Conservation (phyloP, 345 rosid species). For the Cardamine occulta region DNA sequence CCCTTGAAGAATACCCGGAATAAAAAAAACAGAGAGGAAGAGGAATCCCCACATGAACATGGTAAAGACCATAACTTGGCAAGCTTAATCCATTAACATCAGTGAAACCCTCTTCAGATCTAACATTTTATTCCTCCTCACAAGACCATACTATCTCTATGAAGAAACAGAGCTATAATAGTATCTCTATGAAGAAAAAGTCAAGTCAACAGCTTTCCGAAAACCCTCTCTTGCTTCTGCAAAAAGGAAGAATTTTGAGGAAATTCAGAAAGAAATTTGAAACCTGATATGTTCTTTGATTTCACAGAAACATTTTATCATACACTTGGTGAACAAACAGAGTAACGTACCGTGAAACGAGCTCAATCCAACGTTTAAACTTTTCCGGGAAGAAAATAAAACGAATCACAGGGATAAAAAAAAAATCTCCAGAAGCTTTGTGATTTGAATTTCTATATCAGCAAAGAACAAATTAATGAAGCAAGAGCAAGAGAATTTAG, state of each 20-base stretch:
- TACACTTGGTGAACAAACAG: slow-evolving; percentile 24
- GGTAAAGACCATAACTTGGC: slow-evolving; percentile 34
- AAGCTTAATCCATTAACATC: slow-evolving; percentile 22
- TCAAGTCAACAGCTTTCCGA: slow-evolving; percentile 37
- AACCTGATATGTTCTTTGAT: background rate
- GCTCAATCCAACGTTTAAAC: slow-evolving; percentile 17
- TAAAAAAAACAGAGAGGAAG: slow-evolving; percentile 48
- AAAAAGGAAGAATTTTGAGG: slow-evolving; percentile 11
- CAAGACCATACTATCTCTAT: slow-evolving; percentile 20
- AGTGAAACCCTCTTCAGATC: slow-evolving; percentile 18
- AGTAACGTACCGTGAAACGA: slow-evolving; percentile 35
- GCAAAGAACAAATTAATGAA: slow-evolving; percentile 9
- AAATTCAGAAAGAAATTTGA: background rate
- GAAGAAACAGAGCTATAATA: slow-evolving; percentile 1
- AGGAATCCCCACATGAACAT: slow-evolving; percentile 52
- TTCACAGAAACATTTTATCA: slow-evolving; percentile 17
- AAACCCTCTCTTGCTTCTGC: slow-evolving; percentile 27
- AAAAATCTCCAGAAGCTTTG: background rate
- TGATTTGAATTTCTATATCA: background rate
- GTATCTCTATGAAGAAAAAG: background rate
- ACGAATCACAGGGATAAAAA: background rate
- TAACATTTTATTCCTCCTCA: slow-evolving; percentile 15
- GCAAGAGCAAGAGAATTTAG: slow-evolving; percentile 21
- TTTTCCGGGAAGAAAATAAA: background rate
- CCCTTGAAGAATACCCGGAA: slow-evolving; percentile 34